These are phyloP conservation scores for Pilobolus umbonatus DNA, from an alignment of 192 early-diverging fungal genomes.

Conservation along the genomic window DNA sequence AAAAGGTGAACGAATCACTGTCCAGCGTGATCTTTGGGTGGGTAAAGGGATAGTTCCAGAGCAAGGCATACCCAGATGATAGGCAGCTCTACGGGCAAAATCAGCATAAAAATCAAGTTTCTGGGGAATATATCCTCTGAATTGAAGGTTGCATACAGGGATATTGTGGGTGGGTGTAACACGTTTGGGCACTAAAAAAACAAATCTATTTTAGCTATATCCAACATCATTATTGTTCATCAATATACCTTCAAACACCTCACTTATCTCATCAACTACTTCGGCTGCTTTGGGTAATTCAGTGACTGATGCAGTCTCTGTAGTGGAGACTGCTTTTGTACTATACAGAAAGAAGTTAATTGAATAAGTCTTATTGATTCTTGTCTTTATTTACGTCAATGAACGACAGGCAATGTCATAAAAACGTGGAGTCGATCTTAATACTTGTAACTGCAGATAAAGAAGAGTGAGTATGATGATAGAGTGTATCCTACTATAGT, in stretches of 20 bases:
- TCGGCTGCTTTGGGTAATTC: constrained; percentile 16
- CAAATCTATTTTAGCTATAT: background rate
- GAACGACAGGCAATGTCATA: background rate
- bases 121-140: constrained; percentile 75
- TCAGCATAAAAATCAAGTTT: constrained; percentile 80
- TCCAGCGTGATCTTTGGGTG: constrained; percentile 73
- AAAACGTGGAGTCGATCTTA: background rate
- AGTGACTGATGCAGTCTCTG: background rate
- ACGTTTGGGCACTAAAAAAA: constrained; percentile 34
- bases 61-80: constrained; percentile 66
- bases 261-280: background rate
- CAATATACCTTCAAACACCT: constrained; percentile 23
- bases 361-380: background rate
- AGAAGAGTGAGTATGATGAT: background rate
- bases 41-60: constrained; percentile 67
- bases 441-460: background rate
- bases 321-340: background rate
- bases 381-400: background rate
- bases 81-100: constrained; percentile 64
- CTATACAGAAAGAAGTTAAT: background rate
- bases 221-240: background rate
- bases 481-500: no score
- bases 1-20: constrained; percentile 89
- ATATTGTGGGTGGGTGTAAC: constrained; percentile 59
- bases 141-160: constrained; percentile 69